Evolutionary conservation across 2,329 filamentous ascomycete species (phyloP).

Genomic region (Rosellinia necatrix): DNA sequence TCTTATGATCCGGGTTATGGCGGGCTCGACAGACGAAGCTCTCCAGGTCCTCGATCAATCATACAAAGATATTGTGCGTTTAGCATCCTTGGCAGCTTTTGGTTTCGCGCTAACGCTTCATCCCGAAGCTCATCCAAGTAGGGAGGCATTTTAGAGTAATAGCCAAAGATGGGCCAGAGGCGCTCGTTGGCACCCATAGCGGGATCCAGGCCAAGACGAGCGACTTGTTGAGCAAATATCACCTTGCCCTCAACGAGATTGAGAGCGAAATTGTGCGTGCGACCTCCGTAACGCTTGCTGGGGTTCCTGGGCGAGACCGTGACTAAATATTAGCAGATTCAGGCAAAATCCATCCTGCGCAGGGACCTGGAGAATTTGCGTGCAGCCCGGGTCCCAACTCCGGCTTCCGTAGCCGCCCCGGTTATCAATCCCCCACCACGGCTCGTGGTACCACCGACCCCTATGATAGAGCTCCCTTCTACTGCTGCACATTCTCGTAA

Average conservation of each 20-base stretch:
- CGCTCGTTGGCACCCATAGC: conserved; percentile 40
- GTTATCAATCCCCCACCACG: conserved; percentile 28
- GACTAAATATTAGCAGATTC: conserved; percentile 42
- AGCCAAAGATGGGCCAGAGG: conserved; percentile 51
- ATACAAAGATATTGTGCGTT: conserved; percentile 59
- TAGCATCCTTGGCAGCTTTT: conserved; percentile 4
- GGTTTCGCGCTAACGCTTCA: conserved; percentile 7
- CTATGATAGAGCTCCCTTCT: conserved; percentile 44
- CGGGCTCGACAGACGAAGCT: conserved; percentile 46
- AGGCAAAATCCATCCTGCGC: conserved; percentile 59
- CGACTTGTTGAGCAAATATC: conserved; percentile 54
- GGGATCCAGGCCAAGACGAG: conserved; percentile 49
- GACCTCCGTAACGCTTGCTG: background rate
- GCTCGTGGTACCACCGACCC: conserved; percentile 34
- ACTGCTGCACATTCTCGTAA: conserved; percentile 42
- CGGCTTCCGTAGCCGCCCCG: conserved; percentile 19
- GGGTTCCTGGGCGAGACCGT: background rate
- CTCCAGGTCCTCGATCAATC: conserved; percentile 56
- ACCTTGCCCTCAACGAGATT: conserved; percentile 59
- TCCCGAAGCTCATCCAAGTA: conserved; percentile 59
- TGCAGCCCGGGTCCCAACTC: conserved; percentile 36
- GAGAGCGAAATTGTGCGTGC: conserved; percentile 59
- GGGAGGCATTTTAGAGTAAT: conserved; percentile 60
- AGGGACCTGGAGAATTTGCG: conserved; percentile 56
- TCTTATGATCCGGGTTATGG: conserved; percentile 23